phyloP scores from a whole-genome alignment of 2,329 filamentous ascomycete genomes.

The Stachybotrys chartarum region DNA sequence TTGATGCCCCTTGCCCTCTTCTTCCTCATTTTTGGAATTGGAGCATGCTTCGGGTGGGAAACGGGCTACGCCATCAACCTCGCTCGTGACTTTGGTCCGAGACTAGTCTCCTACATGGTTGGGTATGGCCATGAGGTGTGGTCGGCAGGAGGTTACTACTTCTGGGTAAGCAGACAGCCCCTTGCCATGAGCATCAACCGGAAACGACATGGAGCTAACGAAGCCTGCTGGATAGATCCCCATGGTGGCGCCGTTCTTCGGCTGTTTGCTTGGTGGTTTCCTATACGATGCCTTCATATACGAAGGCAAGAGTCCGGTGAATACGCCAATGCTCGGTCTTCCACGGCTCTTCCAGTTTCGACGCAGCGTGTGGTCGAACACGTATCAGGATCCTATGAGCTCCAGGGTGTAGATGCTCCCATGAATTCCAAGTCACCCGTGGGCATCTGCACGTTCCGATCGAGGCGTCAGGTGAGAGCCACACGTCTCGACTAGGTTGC shows the following conservation, averaged over 20 bases:
- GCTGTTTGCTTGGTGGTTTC: conserved; percentile 56
- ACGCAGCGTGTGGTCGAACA: conserved; percentile 29
- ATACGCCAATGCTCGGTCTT: conserved; percentile 59
- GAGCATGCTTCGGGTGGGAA: conserved; percentile 68
- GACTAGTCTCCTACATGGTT: conserved; percentile 58
- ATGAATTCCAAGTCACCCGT: no score
- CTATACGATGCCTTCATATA: conserved; percentile 63
- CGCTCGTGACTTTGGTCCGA: conserved; percentile 64
- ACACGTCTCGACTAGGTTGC: no score
- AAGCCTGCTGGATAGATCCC: conserved; percentile 44
- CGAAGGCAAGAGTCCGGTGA: conserved; percentile 63
- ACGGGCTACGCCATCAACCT: conserved; percentile 72
- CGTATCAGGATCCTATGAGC: conserved; percentile 13
- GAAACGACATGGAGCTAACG: conserved; percentile 1
- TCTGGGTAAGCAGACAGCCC: conserved; percentile 48
- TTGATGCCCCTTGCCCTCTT: conserved; percentile 55
- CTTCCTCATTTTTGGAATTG: conserved; percentile 68
- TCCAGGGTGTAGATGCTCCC: conserved; percentile 12
- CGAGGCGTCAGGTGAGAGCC: no score
- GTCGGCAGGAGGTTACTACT: conserved; percentile 62
- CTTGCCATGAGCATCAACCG: background rate
- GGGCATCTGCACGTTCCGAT: no score
- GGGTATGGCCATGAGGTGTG: conserved; percentile 64
- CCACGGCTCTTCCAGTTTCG: conserved; percentile 35
- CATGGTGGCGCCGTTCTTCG: conserved; percentile 64